Evolutionary conservation across 805 yeast species (phyloP).

Genomic region (Pichia cabralensis): DNA sequence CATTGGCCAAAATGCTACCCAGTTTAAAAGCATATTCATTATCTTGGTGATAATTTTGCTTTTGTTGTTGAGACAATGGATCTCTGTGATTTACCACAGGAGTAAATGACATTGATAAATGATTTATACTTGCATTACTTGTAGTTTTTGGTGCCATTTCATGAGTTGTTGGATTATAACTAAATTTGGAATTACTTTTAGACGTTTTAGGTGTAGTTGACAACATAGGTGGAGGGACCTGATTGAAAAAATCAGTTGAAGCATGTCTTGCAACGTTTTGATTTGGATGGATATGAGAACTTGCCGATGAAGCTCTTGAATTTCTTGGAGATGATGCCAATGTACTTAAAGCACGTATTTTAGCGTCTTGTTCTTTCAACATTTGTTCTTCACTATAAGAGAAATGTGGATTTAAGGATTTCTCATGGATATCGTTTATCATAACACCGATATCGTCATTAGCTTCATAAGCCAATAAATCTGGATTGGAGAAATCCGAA

Average conservation of each 20-base stretch:
- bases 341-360: constrained; percentile 47
- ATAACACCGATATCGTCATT: constrained; percentile 8
- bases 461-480: constrained; percentile 6
- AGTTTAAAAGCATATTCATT: constrained; percentile 27
- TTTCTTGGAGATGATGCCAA: constrained; percentile 25
- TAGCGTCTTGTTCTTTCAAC: constrained; percentile 59
- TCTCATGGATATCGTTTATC: too few species aligned
- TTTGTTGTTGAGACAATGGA: neutral
- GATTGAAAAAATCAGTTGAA: constrained; percentile 26
- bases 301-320: constrained; percentile 19
- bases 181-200: constrained; percentile 14
- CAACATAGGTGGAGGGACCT: constrained; percentile 30
- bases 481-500: too few species aligned
- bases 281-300: too few species aligned
- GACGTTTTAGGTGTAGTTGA: constrained; percentile 9
- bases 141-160: constrained; percentile 10
- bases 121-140: neutral
- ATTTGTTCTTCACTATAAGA: constrained; percentile 56
- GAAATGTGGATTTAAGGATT: constrained; percentile 36
- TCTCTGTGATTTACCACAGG: neutral
- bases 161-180: constrained; percentile 23
- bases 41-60: constrained; percentile 13
- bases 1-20: constrained; percentile 37
- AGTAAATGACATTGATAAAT: neutral
- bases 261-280: constrained; percentile 27